phyloP scores from a whole-genome alignment of 2,329 filamentous ascomycete genomes.

The Elsinoe fawcettii region DNA sequence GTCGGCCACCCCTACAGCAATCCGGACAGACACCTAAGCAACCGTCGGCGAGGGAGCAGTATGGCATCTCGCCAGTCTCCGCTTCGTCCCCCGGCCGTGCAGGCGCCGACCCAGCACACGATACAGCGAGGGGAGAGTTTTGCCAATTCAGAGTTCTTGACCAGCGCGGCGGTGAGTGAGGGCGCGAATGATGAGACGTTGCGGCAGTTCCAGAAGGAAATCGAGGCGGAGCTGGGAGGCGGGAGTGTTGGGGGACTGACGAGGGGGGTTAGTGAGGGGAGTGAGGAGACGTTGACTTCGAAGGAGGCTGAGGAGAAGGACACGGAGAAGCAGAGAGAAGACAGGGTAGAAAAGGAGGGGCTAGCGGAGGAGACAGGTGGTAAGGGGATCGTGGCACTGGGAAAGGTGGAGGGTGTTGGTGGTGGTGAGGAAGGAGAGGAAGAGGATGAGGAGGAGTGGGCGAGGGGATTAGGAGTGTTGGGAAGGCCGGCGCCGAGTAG shows the following conservation, averaged over 20 bases:
- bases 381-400: background rate
- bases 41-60: background rate
- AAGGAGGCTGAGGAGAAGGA: too few relatives aligned
- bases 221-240: slow-evolving; percentile 9
- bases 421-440: slow-evolving; percentile 1
- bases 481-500: slow-evolving; percentile 11
- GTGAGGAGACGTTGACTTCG: slow-evolving; percentile 3
- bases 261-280: background rate
- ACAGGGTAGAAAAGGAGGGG: background rate
- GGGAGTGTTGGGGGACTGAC: background rate
- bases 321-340: background rate
- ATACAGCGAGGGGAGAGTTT: slow-evolving; percentile 12
- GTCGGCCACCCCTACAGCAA: background rate
- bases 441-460: slow-evolving; percentile 11
- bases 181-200: slow-evolving; percentile 14
- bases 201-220: slow-evolving; percentile 11
- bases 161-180: slow-evolving; percentile 7
- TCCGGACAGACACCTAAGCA: background rate
- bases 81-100: background rate
- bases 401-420: background rate
- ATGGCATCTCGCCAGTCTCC: background rate
- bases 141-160: slow-evolving; percentile 12
- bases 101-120: background rate
- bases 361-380: background rate
- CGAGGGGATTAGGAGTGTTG: slow-evolving; percentile 2